Evolutionary conservation across 345 rosid species (phyloP).

Genomic region (Syzygium aqueum): DNA sequence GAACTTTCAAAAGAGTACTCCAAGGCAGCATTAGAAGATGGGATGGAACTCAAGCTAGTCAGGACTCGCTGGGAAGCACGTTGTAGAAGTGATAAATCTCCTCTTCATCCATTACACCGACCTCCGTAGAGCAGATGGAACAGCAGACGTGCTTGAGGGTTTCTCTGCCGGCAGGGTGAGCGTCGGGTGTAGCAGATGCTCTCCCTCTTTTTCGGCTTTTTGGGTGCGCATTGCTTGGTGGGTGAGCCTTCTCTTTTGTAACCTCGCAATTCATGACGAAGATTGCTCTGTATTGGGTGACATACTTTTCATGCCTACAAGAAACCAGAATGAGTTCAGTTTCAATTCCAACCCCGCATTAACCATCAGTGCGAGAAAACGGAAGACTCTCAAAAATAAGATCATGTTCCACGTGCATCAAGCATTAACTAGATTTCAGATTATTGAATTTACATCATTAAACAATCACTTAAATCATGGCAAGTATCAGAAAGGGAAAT

Average conservation of each 20-base stretch:
- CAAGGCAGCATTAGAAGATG: not conserved
- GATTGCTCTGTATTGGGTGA: slow-evolving; percentile 75
- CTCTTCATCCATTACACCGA: slow-evolving; percentile 56
- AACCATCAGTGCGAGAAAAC: not conserved
- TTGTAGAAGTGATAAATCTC: slow-evolving; percentile 79
- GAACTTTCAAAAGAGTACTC: not conserved
- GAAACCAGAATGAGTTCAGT: not conserved
- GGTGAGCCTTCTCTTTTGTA: slow-evolving; percentile 9
- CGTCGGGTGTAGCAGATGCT: slow-evolving; percentile 13
- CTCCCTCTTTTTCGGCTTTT: slow-evolving; percentile 35
- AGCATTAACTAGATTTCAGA: not conserved
- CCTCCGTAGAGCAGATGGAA: slow-evolving; percentile 53
- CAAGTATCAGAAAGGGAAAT: not conserved
- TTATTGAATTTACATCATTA: not conserved
- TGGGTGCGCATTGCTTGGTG: slow-evolving; percentile 10
- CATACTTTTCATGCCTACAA: slow-evolving; percentile 62
- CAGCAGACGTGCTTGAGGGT: slow-evolving; percentile 38
- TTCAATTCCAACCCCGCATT: not conserved
- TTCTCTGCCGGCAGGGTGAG: slow-evolving; percentile 7
- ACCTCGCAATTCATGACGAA: slow-evolving; percentile 59
- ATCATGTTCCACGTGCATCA: not conserved
- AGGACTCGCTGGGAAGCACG: slow-evolving; percentile 72
- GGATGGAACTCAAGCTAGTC: not conserved
- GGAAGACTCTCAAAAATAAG: not conserved
- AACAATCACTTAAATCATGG: not conserved